Evolutionary conservation across 1,284 basidiomycete genomes (phyloP).

Genomic region (Singerocomus rubriflavus): DNA sequence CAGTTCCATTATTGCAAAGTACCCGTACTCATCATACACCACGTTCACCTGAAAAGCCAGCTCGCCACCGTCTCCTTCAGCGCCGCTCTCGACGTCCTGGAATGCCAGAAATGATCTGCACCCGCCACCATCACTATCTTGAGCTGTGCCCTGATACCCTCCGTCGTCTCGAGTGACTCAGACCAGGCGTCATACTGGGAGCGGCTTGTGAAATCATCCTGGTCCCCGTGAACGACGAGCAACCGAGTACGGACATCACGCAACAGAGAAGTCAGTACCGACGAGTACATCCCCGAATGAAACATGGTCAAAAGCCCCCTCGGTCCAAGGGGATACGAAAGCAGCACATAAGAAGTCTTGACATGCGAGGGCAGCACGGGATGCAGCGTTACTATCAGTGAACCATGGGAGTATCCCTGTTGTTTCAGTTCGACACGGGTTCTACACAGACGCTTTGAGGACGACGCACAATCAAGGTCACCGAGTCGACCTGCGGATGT

Average conservation of each 20-base stretch:
- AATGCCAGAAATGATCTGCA: slow-evolving; percentile 49
- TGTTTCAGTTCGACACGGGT: slow-evolving; percentile 1
- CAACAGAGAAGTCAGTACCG: slow-evolving; percentile 48
- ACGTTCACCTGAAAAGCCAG: slow-evolving; percentile 18
- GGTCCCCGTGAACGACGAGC: slow-evolving; percentile 65
- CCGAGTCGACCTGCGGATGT: slow-evolving; percentile 42
- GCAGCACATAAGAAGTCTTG: slow-evolving; percentile 60
- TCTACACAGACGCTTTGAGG: slow-evolving; percentile 3
- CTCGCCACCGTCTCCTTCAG: slow-evolving; percentile 18
- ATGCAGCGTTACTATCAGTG: slow-evolving; percentile 64
- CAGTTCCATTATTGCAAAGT: too few relatives aligned
- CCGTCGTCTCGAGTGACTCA: slow-evolving; percentile 34
- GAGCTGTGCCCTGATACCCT: slow-evolving; percentile 19
- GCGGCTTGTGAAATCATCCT: slow-evolving; percentile 67
- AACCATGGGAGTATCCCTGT: slow-evolving; percentile 81
- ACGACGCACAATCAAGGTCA: slow-evolving; percentile 52
- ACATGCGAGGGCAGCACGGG: slow-evolving; percentile 47
- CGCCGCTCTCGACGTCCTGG: slow-evolving; percentile 15
- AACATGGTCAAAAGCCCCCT: slow-evolving; percentile 69
- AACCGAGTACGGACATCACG: slow-evolving; percentile 44
- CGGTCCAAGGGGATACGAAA: slow-evolving; percentile 76
- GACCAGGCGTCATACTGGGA: slow-evolving; percentile 58
- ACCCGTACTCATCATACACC: not conserved
- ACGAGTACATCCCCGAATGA: slow-evolving; percentile 49
- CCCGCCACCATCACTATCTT: slow-evolving; percentile 35